Evolutionary conservation across 1,284 basidiomycete genomes (phyloP).

Genomic region (Ceratobasidium papillatum): DNA sequence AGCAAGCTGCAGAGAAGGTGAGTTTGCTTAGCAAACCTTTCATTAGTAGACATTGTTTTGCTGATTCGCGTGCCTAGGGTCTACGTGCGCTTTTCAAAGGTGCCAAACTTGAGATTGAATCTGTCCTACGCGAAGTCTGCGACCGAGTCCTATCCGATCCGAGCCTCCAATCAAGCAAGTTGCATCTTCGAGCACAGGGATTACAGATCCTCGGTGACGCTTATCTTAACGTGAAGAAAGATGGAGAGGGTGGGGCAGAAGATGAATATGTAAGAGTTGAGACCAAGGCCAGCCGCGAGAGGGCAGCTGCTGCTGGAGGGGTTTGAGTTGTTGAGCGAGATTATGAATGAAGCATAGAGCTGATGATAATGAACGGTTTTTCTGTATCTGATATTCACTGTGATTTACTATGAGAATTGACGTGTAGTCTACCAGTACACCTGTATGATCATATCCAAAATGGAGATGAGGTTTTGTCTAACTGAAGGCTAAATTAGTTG

Average conservation of each 20-base stretch:
- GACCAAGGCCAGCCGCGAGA: conserved; percentile 59
- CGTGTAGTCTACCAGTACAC: neutral
- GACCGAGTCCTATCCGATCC: conserved; percentile 77
- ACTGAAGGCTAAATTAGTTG: too few relatives aligned
- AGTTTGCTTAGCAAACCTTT: neutral
- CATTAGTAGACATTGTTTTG: neutral
- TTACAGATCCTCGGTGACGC: conserved; percentile 85
- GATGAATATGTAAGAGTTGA: conserved; percentile 87
- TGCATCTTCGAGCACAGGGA: conserved; percentile 73
- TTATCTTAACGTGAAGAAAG: conserved; percentile 75
- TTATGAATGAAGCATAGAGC: neutral
- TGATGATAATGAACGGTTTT: neutral
- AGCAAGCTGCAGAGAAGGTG: conserved; percentile 91
- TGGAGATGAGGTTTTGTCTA: too few relatives aligned
- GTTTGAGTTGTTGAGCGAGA: neutral
- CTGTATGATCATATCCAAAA: too few relatives aligned
- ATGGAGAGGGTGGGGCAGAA: conserved; percentile 60
- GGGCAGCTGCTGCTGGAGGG: conserved; percentile 50
- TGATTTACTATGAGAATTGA: neutral
- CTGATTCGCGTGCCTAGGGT: conserved; percentile 50
- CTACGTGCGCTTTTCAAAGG: conserved; percentile 94
- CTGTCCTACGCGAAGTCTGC: conserved; percentile 91
- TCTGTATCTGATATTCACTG: neutral
- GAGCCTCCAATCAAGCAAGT: conserved; percentile 40
- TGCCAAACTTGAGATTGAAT: conserved; percentile 94